Evolutionary conservation across 805 yeast species (phyloP).

Genomic region (Tetrapisispora nanseiensis): DNA sequence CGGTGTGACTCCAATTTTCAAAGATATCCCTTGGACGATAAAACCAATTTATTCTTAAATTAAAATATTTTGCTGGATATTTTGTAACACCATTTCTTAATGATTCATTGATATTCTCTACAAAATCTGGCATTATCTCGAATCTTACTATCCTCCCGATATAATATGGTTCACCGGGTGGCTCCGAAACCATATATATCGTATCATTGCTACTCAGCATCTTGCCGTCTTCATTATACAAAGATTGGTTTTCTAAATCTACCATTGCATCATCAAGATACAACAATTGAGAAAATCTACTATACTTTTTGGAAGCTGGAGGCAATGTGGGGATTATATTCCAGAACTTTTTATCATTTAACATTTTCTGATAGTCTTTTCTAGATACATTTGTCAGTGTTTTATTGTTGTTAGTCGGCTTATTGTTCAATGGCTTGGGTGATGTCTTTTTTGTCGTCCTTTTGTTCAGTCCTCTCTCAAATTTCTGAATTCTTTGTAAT

Average conservation of each 20-base stretch:
- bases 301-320: constrained; percentile 20
- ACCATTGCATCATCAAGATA: constrained; percentile 34
- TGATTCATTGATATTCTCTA: constrained; percentile 9
- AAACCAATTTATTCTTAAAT: constrained; percentile 79
- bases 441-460: neutral
- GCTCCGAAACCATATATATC: constrained; percentile 80
- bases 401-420: neutral
- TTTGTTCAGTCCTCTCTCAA: constrained; percentile 7
- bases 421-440: neutral
- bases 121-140: constrained; percentile 25
- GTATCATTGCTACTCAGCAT: constrained; percentile 38
- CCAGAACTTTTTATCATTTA: constrained; percentile 22
- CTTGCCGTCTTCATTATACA: constrained; percentile 14
- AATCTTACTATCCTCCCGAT: constrained; percentile 80
- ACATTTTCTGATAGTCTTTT: constrained; percentile 16
- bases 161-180: constrained; percentile 90
- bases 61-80: constrained; percentile 43
- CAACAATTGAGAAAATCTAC: constrained; percentile 30
- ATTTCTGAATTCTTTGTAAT: constrained; percentile 8
- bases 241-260: constrained; percentile 18
- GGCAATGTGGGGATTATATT: constrained; percentile 28
- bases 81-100: constrained; percentile 10
- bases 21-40: constrained; percentile 81
- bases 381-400: neutral
- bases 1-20: constrained; percentile 36